Conservation (phyloP, 768 basidiomycete species). For the Tulasnella sp. region DNA sequence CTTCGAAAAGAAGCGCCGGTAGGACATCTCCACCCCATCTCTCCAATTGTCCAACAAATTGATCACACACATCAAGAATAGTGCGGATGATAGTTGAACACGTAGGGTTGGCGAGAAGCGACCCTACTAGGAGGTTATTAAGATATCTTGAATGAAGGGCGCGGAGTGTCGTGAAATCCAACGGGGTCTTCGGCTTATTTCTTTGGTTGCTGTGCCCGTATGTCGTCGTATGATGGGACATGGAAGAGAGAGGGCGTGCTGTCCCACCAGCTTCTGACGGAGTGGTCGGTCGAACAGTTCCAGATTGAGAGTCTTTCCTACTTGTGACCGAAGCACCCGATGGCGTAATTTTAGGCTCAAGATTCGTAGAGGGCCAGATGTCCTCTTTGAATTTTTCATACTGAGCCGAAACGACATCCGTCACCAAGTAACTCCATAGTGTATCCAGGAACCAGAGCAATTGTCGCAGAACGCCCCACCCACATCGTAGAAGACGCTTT, state of each 20-base stretch:
- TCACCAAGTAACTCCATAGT: constrained; percentile 73
- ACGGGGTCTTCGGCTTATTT: constrained; percentile 23
- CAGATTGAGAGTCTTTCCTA: not conserved
- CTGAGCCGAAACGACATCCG: constrained; percentile 78
- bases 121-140: constrained; percentile 64
- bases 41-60: constrained; percentile 78
- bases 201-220: too few relatives aligned
- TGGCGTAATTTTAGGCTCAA: constrained; percentile 3
- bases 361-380: constrained; percentile 24
- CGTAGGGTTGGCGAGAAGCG: constrained; percentile 53
- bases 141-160: constrained; percentile 71
- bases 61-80: constrained; percentile 72
- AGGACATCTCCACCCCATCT: constrained; percentile 87
- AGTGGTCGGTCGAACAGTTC: too few relatives aligned
- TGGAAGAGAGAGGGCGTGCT: not conserved
- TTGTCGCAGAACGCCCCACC: constrained; percentile 76
- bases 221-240: too few relatives aligned
- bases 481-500: constrained; percentile 52
- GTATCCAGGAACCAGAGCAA: constrained; percentile 90
- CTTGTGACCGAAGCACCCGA: not conserved
- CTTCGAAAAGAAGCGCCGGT: constrained; percentile 71
- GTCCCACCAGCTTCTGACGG: too few relatives aligned
- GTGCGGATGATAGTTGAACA: constrained; percentile 51
- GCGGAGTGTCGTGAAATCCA: constrained; percentile 81
- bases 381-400: constrained; percentile 56